Conservation (phyloP, 106 monocot species). For the Ottelia alismoides region DNA sequence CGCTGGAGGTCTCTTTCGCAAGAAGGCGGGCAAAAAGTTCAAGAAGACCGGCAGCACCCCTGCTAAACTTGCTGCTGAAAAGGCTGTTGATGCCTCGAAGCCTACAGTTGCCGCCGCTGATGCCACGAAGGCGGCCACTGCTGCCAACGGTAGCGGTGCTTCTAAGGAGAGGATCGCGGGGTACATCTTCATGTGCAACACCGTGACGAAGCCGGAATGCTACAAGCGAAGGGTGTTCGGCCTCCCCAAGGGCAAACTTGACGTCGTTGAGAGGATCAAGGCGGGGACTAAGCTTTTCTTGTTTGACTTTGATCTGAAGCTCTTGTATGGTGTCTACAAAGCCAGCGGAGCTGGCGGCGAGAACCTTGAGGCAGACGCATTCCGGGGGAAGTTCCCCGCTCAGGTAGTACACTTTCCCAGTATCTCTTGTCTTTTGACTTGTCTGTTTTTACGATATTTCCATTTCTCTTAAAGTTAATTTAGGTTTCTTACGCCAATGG, state of each 20-base stretch:
- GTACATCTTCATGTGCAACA: constrained; percentile 68
- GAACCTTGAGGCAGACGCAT: constrained; percentile 32
- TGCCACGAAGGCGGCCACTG: too few relatives aligned
- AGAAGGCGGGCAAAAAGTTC: too few relatives aligned
- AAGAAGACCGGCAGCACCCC: too few relatives aligned
- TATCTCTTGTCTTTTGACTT: too few relatives aligned
- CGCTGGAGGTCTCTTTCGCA: too few relatives aligned
- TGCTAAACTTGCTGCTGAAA: too few relatives aligned
- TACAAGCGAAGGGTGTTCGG: constrained; percentile 42
- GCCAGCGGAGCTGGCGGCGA: constrained; percentile 26
- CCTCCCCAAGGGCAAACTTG: constrained; percentile 29
- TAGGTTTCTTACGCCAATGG: too few relatives aligned
- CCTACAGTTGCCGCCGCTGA: too few relatives aligned
- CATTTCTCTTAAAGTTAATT: too few relatives aligned
- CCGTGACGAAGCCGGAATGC: constrained; percentile 50
- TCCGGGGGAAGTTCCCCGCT: constrained; percentile 35
- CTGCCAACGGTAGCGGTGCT: background rate
- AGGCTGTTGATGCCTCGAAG: too few relatives aligned
- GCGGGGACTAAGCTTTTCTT: constrained; percentile 41
- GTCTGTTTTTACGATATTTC: too few relatives aligned
- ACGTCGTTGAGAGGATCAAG: constrained; percentile 38
- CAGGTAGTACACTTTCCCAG: too few relatives aligned
- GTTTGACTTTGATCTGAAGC: constrained; percentile 58
- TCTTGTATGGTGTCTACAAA: constrained; percentile 48
- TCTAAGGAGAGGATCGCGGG: constrained; percentile 30